Evolutionary conservation across 108 stramenopile species (phyloP), one percentile per base, ranked within the genome.

Genomic region (Aureococcus anophagefferens): DNA sequence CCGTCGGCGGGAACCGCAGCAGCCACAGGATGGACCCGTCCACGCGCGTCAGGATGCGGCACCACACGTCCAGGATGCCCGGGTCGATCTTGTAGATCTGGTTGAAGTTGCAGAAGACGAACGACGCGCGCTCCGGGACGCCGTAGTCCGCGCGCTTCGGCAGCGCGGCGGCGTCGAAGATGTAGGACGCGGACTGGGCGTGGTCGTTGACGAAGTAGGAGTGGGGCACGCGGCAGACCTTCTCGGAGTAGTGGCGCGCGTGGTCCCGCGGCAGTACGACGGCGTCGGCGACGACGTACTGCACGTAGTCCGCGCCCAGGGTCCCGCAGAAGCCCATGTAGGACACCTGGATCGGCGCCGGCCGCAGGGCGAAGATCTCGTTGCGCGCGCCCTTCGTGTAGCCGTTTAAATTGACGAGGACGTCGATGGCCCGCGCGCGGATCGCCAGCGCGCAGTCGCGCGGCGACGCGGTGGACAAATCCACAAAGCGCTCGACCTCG

Each of bases 91-190:
- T 83, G 82, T 80, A 83, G 35, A 78, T 30, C 72, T 82, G 80
- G 63, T 46, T 65, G 84, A 82, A 85, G 7, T 46, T 67, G 31
- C 21, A 64, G 34, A 85, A 86, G 4, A 81, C 74, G 17, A 59
- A 63, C 17, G 84, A 82, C 46, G 83, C 82, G 59, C 85, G 81
- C 72, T 86, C 85, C 82, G 82, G 85, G n/a, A n/a, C n/a, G n/a
- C n/a, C n/a, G 68, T 86, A 86, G 67, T 40, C 33, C 0, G 63
- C 67, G 7, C 85, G 83, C 25, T 64, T 77, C 31, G 74, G 76
- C 5, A 46, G 46, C 37, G 30, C 5, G 30, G 33, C 17, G 31
- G 65, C 36, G 40, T 81, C 67, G 33, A 83, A 67, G 0, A 78
- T 75, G 33, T 72, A 72, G 21, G 70, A 51, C 29, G 80, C 78